A percentile compares a stretch with the other conserved stretches of the same genome.
Conservation (phyloP, 1,139 yeast species). For the Arxiozyma telluris region DNA sequence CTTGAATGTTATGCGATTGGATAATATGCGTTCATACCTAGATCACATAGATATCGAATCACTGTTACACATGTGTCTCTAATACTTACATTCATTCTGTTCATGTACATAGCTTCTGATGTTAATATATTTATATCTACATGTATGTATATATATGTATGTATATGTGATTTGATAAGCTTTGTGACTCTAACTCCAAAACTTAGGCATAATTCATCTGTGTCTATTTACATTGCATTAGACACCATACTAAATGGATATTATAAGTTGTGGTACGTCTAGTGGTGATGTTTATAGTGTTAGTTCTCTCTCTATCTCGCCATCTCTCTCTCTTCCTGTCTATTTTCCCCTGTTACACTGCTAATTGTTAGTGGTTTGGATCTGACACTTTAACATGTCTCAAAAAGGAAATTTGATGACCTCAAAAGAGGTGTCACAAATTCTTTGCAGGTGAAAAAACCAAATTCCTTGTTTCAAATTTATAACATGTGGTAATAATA, state of each 20-base stretch:
- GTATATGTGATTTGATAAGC: not conserved
- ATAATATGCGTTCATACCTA: not conserved
- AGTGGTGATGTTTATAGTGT: not conserved
- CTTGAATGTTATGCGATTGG: too few relatives aligned
- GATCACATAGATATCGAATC: not conserved
- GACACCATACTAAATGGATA: not conserved
- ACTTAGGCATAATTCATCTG: not conserved
- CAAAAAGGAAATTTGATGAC: not conserved
- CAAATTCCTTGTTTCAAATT: not conserved
- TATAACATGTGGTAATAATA: not conserved
- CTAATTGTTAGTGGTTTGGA: not conserved
- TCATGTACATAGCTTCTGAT: not conserved
- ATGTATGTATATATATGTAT: not conserved
- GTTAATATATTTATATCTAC: not conserved
- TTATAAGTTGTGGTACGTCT: not conserved
- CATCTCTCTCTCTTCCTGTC: too few relatives aligned
- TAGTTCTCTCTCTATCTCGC: not conserved
- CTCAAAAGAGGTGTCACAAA: conserved; percentile 4
- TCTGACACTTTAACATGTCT: not conserved
- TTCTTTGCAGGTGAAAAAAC: not conserved
- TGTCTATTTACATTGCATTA: not conserved
- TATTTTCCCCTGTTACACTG: too few relatives aligned
- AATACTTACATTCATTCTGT: not conserved
- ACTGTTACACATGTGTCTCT: not conserved
- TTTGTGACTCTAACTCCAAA: not conserved